Evolutionary conservation across 1,284 basidiomycete species (phyloP), one percentile per base, ranked within the genome.

Genomic region (Microbotryum saponariae): DNA sequence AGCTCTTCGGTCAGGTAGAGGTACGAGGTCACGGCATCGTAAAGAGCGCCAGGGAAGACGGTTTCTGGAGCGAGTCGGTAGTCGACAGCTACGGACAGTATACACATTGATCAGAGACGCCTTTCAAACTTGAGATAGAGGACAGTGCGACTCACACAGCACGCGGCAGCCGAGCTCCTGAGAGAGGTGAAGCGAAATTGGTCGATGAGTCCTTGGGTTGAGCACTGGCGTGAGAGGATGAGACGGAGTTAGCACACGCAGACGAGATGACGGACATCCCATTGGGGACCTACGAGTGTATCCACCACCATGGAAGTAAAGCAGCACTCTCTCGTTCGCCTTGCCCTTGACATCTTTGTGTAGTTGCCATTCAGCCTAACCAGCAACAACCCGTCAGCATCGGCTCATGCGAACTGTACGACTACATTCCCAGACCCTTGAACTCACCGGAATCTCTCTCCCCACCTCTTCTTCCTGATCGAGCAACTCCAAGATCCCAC

Each of bases 11-110:
- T 68, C 10, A 72, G 63, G 53, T 71, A 68, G 12, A 66, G 56
- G 31, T 71, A 79, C 1, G 76, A 71, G 0, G 75, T 73, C 2
- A 79, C 72, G 6, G 73, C 72, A 61, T 79, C 78, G 33, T 76
- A 72, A 2, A 78, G 72, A 9, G 73, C 76, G 56, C 76, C 77
- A 3, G 78, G 78, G 45, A 67, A 72, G 14, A 51, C 56, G 1
- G 62, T 62, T 29, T 68, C 65, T 3, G 70, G 70, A 0, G 68
- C 59, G 0, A 71, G 62, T 10, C 70, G 63, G 54, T 71, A 72
- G 25, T 68, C 64, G 47, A 68, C 49, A 6, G 57, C 61, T 65
- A 44, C 14, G 14, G 37, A 42, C 16, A 18, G 37, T 4, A 42
- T 42, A 42, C 12, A 42, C 16, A 23, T 9, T 1, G 7, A 2